Evolutionary conservation across 139 green algal genomes (phyloP).

Genomic region (Protoeuglena noctilucae): DNA sequence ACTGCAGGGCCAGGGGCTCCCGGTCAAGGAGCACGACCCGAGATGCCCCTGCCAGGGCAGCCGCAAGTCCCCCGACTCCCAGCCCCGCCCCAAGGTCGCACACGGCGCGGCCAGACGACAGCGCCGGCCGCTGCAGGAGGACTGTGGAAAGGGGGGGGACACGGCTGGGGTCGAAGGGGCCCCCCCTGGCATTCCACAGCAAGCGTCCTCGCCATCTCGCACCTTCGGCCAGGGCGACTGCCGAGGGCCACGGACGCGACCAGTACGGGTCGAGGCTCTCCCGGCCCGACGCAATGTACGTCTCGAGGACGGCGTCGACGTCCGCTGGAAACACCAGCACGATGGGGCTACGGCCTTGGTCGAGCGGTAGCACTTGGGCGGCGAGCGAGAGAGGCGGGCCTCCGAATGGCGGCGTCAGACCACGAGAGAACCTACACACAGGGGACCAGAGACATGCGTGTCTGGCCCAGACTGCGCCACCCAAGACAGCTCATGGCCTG

Average conservation of each 20-base stretch:
- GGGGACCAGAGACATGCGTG: no score
- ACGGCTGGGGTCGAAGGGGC: not conserved
- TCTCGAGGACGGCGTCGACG: constrained; percentile 53
- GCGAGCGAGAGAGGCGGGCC: no score
- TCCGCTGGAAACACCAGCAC: constrained; percentile 25
- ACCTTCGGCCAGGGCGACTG: constrained; percentile 47
- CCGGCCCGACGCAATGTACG: constrained; percentile 42
- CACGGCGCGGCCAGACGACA: constrained; percentile 37
- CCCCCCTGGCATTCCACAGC: no score
- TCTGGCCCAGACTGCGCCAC: no score
- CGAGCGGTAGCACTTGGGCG: no score
- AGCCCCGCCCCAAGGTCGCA: constrained; percentile 52
- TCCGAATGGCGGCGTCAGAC: no score
- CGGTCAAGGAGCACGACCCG: constrained; percentile 61
- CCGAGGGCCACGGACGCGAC: constrained; percentile 55
- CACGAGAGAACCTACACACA: no score
- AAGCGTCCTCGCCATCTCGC: no score
- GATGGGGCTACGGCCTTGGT: no score
- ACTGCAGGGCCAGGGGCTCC: constrained; percentile 61
- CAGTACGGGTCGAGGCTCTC: constrained; percentile 48
- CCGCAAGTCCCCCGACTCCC: constrained; percentile 51
- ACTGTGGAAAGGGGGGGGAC: constrained; percentile 4
- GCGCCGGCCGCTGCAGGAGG: constrained; percentile 30
- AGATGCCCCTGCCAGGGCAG: constrained; percentile 32
- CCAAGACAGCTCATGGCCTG: no score